phyloP scores from a whole-genome alignment of 2,329 filamentous ascomycete genomes.

The Aspergillus piperis region DNA sequence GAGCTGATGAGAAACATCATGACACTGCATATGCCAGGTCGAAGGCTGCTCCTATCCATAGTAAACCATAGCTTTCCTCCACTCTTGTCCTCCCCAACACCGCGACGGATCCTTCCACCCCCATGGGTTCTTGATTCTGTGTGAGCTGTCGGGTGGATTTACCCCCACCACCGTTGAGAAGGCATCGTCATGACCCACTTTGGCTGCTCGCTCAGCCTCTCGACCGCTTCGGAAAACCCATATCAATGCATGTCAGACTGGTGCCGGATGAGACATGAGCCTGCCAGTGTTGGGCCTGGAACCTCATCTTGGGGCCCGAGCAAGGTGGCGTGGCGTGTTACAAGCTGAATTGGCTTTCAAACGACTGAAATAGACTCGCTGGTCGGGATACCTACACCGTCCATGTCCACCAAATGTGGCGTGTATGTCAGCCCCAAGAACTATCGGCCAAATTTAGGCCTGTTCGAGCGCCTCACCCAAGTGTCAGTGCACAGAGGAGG shows the following conservation, averaged over 20 bases:
- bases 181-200: background rate
- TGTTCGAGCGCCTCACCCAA: slow-evolving; percentile 1
- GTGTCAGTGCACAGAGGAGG: background rate
- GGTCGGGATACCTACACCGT: background rate
- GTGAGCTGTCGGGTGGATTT: slow-evolving; percentile 1
- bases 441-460: background rate
- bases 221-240: background rate
- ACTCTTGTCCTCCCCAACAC: background rate
- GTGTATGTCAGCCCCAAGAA: background rate
- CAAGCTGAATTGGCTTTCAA: slow-evolving; percentile 1
- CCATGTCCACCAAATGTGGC: background rate
- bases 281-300: slow-evolving; percentile 1
- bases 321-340: slow-evolving; percentile 1
- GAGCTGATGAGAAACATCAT: background rate
- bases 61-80: background rate
- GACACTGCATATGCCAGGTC: background rate
- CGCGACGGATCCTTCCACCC: background rate
- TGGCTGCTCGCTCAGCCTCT: background rate
- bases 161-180: background rate
- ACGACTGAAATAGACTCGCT: background rate
- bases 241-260: slow-evolving; percentile 7
- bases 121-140: background rate
- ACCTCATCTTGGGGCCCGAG: slow-evolving; percentile 6
- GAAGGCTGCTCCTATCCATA: too few relatives aligned
- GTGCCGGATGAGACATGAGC: slow-evolving; percentile 4